Base-by-base conservation (phyloP, 306 rosid genomes). In the Citrullus mucosospermus region DNA sequence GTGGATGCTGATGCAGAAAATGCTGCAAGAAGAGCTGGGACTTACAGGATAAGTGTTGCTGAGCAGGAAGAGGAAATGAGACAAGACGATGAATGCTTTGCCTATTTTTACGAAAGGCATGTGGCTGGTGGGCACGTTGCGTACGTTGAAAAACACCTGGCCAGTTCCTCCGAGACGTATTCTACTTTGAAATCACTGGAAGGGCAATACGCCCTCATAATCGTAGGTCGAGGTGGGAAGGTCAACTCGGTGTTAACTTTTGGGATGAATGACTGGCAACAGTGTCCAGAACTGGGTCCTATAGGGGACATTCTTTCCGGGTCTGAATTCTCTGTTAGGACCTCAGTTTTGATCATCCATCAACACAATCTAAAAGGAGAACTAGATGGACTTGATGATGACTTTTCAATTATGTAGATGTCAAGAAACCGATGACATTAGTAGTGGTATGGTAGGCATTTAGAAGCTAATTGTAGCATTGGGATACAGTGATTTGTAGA, bases 291-390 rank as follows among this genome's bases (percentile, higher is more conserved):
- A 85, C 56, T 95, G 16, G 98, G 98, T 60, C 96, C 97, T 0
- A 86, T 95, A 3, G 98, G 98, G n/a, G 98, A 95, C 77, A 92
- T 95, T 81, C 97, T 95, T 69, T 89, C 98, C 0, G 97, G 97
- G 18, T 86, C 97, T 18, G 98, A 91, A 56, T 95, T 95, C 81
- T 85, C 90, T 0, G 85, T 44, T 13, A 82, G 70, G 3, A 83
- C 91, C 0, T 92, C 98, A 0, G 96, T 95, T 54, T 85, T 95
- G 83, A 84, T 92, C 85, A 92, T 95, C 66, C 97, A 91, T 80
- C 96, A 91, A 81, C 88, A 89, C 54, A 88, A 60, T 83, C 79
- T 81, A 71, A 92, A 58, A 72, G 98, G 98, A 65, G 91, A 91
- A 78, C 76, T 95, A 82, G 98, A 91, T 68, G 98, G 98, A 0